Evolutionary conservation across 2,329 filamentous ascomycete genomes (phyloP).

Genomic region (Sporothrix phasma): DNA sequence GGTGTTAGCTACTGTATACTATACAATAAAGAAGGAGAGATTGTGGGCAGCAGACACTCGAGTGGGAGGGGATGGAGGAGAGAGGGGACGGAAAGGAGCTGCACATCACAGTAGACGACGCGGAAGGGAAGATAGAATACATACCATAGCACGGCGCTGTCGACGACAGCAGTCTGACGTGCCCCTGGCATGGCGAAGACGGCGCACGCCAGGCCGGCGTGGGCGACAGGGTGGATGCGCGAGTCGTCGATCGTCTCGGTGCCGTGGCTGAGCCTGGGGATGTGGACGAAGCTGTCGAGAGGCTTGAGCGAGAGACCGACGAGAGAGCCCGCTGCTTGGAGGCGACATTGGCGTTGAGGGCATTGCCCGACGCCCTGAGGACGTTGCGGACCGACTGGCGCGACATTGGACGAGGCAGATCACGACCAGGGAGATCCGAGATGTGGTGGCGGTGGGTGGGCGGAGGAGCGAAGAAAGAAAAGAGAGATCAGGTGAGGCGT

Average conservation of each 20-base stretch:
- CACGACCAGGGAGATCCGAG: neutral
- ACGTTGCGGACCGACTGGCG: slow-evolving; percentile 17
- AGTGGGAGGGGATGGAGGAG: neutral
- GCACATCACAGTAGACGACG: neutral
- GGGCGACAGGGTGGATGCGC: neutral
- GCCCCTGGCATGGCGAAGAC: slow-evolving; percentile 12
- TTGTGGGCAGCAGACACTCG: neutral
- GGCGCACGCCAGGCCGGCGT: neutral
- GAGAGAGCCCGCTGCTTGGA: neutral
- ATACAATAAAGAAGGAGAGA: no score
- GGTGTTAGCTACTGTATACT: slow-evolving; percentile 9
- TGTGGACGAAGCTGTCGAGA: neutral
- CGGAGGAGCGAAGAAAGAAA: neutral
- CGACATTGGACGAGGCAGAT: slow-evolving; percentile 13
- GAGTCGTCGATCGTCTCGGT: slow-evolving; percentile 5
- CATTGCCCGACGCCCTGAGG: slow-evolving; percentile 12
- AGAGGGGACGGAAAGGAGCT: neutral
- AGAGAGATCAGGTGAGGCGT: neutral
- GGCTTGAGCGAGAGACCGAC: neutral
- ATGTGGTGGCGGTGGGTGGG: neutral
- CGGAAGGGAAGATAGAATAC: slow-evolving; percentile 5
- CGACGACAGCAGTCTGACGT: slow-evolving; percentile 15
- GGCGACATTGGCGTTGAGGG: neutral
- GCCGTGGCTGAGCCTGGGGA: slow-evolving; percentile 4
- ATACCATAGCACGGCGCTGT: slow-evolving; percentile 16